Percentiles rank a stretch among this genome's conserved stretches.
phyloP scores from a whole-genome alignment of 345 rosid species.

The Linum usitatissimum region DNA sequence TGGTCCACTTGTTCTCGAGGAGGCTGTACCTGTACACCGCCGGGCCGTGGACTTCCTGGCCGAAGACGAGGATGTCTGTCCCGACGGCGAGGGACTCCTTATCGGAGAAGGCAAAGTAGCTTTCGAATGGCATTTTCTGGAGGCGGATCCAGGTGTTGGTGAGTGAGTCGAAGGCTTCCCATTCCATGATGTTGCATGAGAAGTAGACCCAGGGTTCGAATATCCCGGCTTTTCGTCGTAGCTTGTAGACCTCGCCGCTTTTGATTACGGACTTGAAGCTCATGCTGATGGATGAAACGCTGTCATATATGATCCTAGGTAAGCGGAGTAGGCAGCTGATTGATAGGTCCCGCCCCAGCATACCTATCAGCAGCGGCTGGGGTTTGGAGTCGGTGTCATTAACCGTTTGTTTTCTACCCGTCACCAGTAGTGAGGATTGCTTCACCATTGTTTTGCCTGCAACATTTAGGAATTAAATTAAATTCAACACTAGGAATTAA shows the following conservation, averaged over 20 bases:
- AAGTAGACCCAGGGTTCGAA: constrained; percentile 69
- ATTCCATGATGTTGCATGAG: constrained; percentile 51
- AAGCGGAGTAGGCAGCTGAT: constrained; percentile 48
- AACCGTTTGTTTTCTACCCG: too few species aligned
- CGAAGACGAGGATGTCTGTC: constrained; percentile 33
- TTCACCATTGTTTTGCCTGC: too few species aligned
- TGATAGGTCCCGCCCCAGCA: constrained; percentile 53
- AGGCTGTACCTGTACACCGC: constrained; percentile 32
- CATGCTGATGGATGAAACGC: constrained; percentile 27
- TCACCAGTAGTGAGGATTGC: too few species aligned
- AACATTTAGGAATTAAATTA: too few species aligned
- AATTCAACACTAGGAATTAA: too few species aligned
- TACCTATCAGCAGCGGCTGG: constrained; percentile 24
- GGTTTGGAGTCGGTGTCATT: constrained; percentile 23
- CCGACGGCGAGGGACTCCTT: constrained; percentile 43
- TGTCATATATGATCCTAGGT: constrained; percentile 42
- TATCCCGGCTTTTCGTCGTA: constrained; percentile 23
- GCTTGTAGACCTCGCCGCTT: constrained; percentile 26
- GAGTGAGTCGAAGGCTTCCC: constrained; percentile 80
- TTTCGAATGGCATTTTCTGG: constrained; percentile 46
- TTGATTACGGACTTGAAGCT: constrained; percentile 24
- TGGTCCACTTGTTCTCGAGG: constrained; percentile 30
- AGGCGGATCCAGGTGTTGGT: constrained; percentile 49
- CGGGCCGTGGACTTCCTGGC: constrained; percentile 21
- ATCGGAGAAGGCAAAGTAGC: constrained; percentile 29